Base-by-base conservation (phyloP, 2,329 filamentous ascomycete species). In the Diaporthe vexans region DNA sequence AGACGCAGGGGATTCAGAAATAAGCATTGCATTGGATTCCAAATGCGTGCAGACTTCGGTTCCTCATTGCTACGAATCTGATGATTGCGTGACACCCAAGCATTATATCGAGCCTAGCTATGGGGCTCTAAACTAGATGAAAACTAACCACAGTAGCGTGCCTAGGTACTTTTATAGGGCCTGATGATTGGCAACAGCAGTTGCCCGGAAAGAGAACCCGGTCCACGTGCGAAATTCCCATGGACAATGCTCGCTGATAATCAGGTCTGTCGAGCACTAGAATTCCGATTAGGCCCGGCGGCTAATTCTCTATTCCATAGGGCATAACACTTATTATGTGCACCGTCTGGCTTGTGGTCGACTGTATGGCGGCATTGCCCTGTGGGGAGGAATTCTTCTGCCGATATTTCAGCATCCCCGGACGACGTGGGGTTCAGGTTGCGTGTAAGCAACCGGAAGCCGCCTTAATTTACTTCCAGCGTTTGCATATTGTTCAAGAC, bases 341-440 rank as follows among this genome's bases (percentile, higher is more conserved):
- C 48, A 52, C n/a, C 48, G 13, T 24, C 4, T 52, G 10, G 48
- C 48, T 52, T 52, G 48, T 24, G 48, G 48, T 24, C 21, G 48
- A 52, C 48, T 24, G 13, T 52, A 24, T 24, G 48, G 48, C 48
- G 48, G 21, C 9, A 24, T 52, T 24, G 9, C 48, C 48, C 48
- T 52, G n/a, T 13, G 48, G 48, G n/a, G 48, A 29, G 52, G 52
- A 54, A 54, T 29, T 54, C 52, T 54, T 51, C 48, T 51, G 4
- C 24, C 24, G 52, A 54, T 54, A 29, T 54, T 54, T 54, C 52
- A 54, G 52, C 52, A 54, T 54, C 52, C 19, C 52, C 52, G 52
- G 52, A 54, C 52, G 52, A 11, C 52, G 24, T 29, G 26, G 52
- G 52, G 24, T 54, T 29, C 17, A 29, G 52, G 52, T 54, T 11